Evolutionary conservation across 176 grass and related monocot genomes (phyloP), one percentile per base, ranked within the genome.

Genomic region (Poa annua): DNA sequence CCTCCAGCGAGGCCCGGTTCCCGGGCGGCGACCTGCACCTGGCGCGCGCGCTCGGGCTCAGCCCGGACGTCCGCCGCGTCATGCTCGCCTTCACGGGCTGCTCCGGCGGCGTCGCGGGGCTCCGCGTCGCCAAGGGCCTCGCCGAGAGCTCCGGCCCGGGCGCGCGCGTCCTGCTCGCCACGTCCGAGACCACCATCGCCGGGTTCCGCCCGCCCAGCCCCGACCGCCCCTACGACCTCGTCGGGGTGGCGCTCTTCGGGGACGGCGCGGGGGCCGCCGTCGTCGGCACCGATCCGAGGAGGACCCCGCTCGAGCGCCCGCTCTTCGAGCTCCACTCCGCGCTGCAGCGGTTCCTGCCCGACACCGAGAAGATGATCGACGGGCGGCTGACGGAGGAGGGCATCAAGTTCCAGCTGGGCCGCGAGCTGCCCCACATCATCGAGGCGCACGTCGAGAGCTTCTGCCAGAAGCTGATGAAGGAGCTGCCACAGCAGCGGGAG

Each of bases 11-110:
- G 74, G 91, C 88, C 0, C 84, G 88, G 14, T 93, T 97, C 76
- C 94, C 94, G 0, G 91, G 94, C 17, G 91, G 91, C 0, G 94
- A 97, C 74, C 81, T 96, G 14, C 93, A 96, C 80, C 86, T 96
- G 56, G 93, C 90, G 24, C 93, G 86, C 11, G 80, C 83, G 5
- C 83, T 97, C 0, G 94, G 86, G 5, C 91, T 97, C 8, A 85
- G 83, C 71, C 86, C 89, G 8, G 88, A 93, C 34, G 89, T 97
- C 48, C 88, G 91, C 44, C 94, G 91, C 41, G 84, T 97, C 62
- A 97, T 97, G 91, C 84, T 97, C 3, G 90, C 91, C 41, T 93
- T 93, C 81, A 87, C 91, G 9, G 91, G 91, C 15, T 97, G 94
- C 78, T 93, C 91, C 0, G 91, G 94, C 59, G 94, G 94, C 72